Evolutionary conservation across 305 asterid genomes (phyloP).

Genomic region (Solanum chacoense): DNA sequence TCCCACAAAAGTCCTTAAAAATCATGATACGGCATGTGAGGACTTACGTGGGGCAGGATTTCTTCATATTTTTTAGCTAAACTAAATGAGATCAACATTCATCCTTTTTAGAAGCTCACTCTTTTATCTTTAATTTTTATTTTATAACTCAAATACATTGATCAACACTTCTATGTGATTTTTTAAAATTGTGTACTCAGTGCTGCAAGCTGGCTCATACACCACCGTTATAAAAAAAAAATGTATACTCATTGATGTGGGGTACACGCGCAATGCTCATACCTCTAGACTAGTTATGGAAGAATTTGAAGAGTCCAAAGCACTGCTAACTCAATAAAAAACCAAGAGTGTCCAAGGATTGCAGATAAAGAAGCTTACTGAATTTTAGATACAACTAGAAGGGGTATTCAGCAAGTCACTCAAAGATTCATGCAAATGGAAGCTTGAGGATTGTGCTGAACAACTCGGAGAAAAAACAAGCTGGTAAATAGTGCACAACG

Average conservation of each 20-base stretch:
- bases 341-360: background rate
- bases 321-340: background rate
- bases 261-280: background rate
- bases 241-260: background rate
- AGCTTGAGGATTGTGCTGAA: background rate
- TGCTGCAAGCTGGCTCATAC: background rate
- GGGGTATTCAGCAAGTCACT: background rate
- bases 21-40: background rate
- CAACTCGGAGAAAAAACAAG: background rate
- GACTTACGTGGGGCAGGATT: background rate
- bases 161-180: background rate
- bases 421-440: background rate
- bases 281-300: background rate
- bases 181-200: background rate
- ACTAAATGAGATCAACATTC: background rate
- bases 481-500: background rate
- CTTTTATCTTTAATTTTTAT: background rate
- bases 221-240: background rate
- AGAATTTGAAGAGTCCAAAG: background rate
- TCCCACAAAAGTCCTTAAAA: background rate
- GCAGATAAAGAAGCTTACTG: background rate
- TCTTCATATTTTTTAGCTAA: background rate
- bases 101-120: background rate
- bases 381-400: background rate
- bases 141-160: background rate